phyloP scores from a whole-genome alignment of 257 asterid species.

The Jacaranda copaia region DNA sequence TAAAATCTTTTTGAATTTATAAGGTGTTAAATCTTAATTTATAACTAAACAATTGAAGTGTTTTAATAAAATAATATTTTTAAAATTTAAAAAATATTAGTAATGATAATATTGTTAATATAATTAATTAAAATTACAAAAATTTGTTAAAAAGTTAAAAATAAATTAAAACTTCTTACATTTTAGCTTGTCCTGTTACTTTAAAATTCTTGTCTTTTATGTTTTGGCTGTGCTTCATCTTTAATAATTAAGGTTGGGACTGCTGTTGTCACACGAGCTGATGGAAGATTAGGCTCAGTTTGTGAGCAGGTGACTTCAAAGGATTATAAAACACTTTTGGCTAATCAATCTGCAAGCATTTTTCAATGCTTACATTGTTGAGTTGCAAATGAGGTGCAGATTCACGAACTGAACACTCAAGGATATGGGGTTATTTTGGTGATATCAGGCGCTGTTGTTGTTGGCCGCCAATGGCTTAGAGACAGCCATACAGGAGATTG shows the following conservation, averaged over 20 bases:
- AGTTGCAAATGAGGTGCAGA: conserved; percentile 60
- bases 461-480: conserved; percentile 92
- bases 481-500: conserved; percentile 77
- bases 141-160: no score
- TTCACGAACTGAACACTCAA: conserved; percentile 78
- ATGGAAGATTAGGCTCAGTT: conserved; percentile 89
- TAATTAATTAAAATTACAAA: no score
- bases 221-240: conserved; percentile 24
- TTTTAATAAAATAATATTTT: no score
- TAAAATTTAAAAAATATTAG: no score
- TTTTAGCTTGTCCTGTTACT: background rate
- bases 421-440: conserved; percentile 96
- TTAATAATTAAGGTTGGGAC: conserved; percentile 74
- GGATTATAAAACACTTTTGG: conserved; percentile 26
- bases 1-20: no score
- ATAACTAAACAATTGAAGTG: no score
- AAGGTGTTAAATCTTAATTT: no score
- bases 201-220: conserved; percentile 2
- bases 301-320: conserved; percentile 85
- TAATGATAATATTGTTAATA: no score
- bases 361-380: conserved; percentile 32
- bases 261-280: conserved; percentile 80
- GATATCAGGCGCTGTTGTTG: conserved; percentile 98
- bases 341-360: conserved; percentile 14
- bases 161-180: no score